A percentile compares a stretch with the other conserved stretches of the same genome.
Evolutionary conservation across 148 eudicot species (phyloP).

Genomic region (Agrostemma githago): DNA sequence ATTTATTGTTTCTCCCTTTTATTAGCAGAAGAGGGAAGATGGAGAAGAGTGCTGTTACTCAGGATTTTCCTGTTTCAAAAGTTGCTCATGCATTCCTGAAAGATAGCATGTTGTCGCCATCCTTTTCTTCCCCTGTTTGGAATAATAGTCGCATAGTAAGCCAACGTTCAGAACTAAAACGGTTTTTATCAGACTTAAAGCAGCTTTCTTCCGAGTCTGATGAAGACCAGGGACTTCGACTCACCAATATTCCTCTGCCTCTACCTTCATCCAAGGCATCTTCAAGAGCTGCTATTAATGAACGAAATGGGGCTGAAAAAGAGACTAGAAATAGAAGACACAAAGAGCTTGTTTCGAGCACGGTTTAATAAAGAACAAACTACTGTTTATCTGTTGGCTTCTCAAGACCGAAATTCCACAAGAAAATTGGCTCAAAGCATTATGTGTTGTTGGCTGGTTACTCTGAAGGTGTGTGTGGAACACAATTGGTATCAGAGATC

Average conservation of each 20-base stretch:
- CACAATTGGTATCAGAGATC: background rate
- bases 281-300: constrained; percentile 26
- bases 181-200: constrained; percentile 39
- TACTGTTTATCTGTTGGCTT: background rate
- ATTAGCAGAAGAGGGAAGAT: constrained; percentile 77
- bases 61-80: constrained; percentile 73
- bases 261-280: constrained; percentile 32
- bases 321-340: constrained; percentile 31
- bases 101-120: constrained; percentile 49
- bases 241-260: constrained; percentile 50
- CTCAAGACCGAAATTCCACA: background rate
- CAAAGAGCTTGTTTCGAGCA: constrained; percentile 49
- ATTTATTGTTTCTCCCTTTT: constrained; percentile 4
- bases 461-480: background rate
- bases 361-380: constrained; percentile 29
- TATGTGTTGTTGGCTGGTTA: background rate
- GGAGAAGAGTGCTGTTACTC: constrained; percentile 69
- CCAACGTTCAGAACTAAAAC: constrained; percentile 68
- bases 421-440: constrained; percentile 2
- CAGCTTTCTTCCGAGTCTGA: constrained; percentile 35
- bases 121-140: constrained; percentile 78
- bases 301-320: constrained; percentile 30
- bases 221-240: constrained; percentile 27
- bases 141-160: constrained; percentile 82
- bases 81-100: constrained; percentile 58